Percentiles rank a stretch among this genome's conserved stretches.
Conservation (phyloP, 2,329 filamentous ascomycete species). For the Aspergillus persii region DNA sequence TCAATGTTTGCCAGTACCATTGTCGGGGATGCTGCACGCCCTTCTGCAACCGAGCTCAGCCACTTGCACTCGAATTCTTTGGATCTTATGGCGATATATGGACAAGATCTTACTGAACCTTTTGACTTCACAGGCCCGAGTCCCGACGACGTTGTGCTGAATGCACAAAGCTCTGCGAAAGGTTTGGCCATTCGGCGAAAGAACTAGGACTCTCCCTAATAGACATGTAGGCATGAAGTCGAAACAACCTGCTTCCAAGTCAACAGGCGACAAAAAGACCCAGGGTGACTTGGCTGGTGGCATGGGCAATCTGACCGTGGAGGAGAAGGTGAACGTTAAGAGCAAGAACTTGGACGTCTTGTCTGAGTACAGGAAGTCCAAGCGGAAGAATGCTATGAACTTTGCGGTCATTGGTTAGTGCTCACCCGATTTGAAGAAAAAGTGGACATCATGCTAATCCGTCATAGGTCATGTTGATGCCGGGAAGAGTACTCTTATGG, state of each 20-base stretch:
- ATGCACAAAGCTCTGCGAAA: conserved; percentile 74
- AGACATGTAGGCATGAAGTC: conserved; percentile 44
- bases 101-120: conserved; percentile 41
- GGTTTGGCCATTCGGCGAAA: conserved; percentile 60
- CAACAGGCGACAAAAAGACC: conserved; percentile 41
- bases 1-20: conserved; percentile 52
- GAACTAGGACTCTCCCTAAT: conserved; percentile 39
- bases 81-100: conserved; percentile 39
- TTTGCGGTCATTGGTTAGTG: conserved; percentile 85
- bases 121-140: conserved; percentile 77
- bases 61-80: conserved; percentile 31
- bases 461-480: conserved; percentile 84
- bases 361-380: conserved; percentile 72
- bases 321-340: conserved; percentile 54
- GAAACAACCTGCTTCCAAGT: conserved; percentile 41
- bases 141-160: conserved; percentile 84
- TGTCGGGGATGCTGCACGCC: conserved; percentile 30
- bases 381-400: conserved; percentile 76
- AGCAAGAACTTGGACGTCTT: conserved; percentile 83
- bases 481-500: conserved; percentile 97
- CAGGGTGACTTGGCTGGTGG: conserved; percentile 47
- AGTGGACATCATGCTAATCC: conserved; percentile 23
- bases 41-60: conserved; percentile 31
- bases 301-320: conserved; percentile 49
- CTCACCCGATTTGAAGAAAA: not conserved